Percentiles rank a stretch among this genome's conserved stretches.
Evolutionary conservation across 768 basidiomycete genomes (phyloP).

Genomic region (Lactarius deliciosus): DNA sequence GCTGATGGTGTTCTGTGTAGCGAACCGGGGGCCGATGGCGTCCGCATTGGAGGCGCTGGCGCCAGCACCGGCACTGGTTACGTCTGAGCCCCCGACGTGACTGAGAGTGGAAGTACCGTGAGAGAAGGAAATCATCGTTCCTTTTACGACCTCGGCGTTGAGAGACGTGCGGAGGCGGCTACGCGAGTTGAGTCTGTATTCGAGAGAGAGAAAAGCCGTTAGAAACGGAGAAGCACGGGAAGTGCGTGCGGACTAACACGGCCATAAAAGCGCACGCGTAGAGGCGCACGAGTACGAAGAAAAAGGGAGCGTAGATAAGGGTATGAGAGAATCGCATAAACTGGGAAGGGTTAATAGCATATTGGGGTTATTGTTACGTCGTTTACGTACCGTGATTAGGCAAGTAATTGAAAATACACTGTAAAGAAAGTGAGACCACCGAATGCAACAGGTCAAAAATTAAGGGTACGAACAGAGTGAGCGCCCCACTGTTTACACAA

Average conservation of each 20-base stretch:
- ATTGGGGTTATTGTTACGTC: not conserved
- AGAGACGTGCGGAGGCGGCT: slow-evolving; percentile 8
- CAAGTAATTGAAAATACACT: slow-evolving; percentile 7
- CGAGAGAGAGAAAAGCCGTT: not conserved
- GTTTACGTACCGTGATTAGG: slow-evolving; percentile 3
- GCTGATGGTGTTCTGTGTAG: not conserved
- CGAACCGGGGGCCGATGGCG: not conserved
- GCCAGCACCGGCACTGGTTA: not conserved
- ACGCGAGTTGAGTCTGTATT: slow-evolving; percentile 11
- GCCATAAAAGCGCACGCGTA: slow-evolving; percentile 13
- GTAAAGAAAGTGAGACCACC: not conserved
- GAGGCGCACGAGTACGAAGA: slow-evolving; percentile 4
- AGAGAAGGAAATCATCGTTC: not conserved
- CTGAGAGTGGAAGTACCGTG: not conserved
- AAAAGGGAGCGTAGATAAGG: slow-evolving; percentile 17
- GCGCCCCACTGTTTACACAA: slow-evolving; percentile 4
- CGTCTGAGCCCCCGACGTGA: not conserved
- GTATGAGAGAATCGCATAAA: not conserved
- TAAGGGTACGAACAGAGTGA: not conserved
- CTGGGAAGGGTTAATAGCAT: not conserved
- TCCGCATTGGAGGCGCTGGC: not conserved
- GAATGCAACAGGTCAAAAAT: not conserved
- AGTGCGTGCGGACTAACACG: not conserved
- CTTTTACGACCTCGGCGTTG: not conserved
- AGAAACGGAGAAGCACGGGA: not conserved